Evolutionary conservation across 2,329 filamentous ascomycete genomes (phyloP).

Genomic region (Epichloe aotearoae): DNA sequence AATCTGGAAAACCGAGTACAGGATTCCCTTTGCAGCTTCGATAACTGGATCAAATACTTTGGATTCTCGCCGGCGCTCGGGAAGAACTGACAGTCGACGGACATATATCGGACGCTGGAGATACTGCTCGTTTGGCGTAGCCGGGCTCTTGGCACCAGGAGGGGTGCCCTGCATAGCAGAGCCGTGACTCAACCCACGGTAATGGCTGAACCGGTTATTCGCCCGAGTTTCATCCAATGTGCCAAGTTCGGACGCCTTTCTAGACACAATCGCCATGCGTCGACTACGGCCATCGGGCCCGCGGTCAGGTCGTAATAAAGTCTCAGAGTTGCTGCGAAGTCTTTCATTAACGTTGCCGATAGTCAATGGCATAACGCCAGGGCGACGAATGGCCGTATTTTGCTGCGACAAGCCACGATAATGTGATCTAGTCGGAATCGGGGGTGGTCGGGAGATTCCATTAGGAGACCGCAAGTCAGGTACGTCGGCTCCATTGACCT

Average conservation of each 20-base stretch:
- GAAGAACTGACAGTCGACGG: constrained; percentile 47
- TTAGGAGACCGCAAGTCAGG: constrained; percentile 56
- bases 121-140: constrained; percentile 44
- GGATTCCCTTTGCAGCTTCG: constrained; percentile 51
- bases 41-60: constrained; percentile 47
- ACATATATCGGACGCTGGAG: constrained; percentile 49
- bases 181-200: constrained; percentile 53
- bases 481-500: constrained; percentile 61
- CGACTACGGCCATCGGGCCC: constrained; percentile 39
- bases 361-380: constrained; percentile 57
- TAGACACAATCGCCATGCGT: constrained; percentile 52
- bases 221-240: constrained; percentile 49
- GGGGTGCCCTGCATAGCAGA: constrained; percentile 49
- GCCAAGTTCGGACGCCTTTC: constrained; percentile 45
- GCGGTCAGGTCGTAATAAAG: constrained; percentile 38
- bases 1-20: constrained; percentile 55
- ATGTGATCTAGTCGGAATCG: constrained; percentile 65
- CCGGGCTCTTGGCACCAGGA: constrained; percentile 36
- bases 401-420: constrained; percentile 63
- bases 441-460: constrained; percentile 48
- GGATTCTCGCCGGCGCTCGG: constrained; percentile 49
- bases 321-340: constrained; percentile 52
- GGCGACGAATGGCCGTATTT: constrained; percentile 49
- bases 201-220: constrained; percentile 54
- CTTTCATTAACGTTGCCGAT: constrained; percentile 59